Conservation (phyloP, 2,329 filamentous ascomycete genomes). For the Botryotinia globosa region DNA sequence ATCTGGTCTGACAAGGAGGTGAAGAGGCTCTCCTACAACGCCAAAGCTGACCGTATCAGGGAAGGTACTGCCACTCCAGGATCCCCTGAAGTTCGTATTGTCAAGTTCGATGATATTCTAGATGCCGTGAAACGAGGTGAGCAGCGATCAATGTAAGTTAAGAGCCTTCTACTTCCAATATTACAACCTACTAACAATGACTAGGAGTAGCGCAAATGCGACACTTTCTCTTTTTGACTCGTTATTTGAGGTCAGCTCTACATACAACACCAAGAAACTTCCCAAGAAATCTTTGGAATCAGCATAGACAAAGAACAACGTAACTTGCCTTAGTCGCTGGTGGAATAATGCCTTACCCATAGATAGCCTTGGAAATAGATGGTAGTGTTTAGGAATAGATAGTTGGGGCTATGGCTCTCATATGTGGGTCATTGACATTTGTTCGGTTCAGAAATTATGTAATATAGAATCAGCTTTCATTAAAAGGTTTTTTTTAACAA, state of each 20-base stretch:
- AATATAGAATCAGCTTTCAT: not conserved
- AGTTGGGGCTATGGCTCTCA: not conserved
- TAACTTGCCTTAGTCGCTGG: not conserved
- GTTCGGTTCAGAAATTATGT: not conserved
- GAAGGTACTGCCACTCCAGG: not conserved
- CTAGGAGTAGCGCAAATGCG: not conserved
- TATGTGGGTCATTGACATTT: not conserved
- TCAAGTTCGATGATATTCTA: constrained; percentile 13
- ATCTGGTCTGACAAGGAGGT: constrained; percentile 17
- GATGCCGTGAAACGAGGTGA: not conserved
- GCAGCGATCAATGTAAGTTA: not conserved
- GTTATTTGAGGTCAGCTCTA: constrained; percentile 5
- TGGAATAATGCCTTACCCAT: not conserved
- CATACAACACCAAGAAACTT: constrained; percentile 10
- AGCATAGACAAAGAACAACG: not conserved
- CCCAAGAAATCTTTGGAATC: not conserved
- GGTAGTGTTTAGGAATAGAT: not conserved
- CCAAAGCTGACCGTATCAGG: not conserved
- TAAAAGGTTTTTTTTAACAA: no score
- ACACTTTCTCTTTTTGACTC: constrained; percentile 9
- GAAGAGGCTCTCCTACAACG: not conserved
- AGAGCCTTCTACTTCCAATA: not conserved
- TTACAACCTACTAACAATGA: not conserved
- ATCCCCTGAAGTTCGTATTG: constrained; percentile 7
- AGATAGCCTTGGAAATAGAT: not conserved